A percentile compares a stretch with the other conserved stretches of the same genome.
phyloP scores from a whole-genome alignment of 2,329 filamentous ascomycete genomes.

The Byssothecium circinans region DNA sequence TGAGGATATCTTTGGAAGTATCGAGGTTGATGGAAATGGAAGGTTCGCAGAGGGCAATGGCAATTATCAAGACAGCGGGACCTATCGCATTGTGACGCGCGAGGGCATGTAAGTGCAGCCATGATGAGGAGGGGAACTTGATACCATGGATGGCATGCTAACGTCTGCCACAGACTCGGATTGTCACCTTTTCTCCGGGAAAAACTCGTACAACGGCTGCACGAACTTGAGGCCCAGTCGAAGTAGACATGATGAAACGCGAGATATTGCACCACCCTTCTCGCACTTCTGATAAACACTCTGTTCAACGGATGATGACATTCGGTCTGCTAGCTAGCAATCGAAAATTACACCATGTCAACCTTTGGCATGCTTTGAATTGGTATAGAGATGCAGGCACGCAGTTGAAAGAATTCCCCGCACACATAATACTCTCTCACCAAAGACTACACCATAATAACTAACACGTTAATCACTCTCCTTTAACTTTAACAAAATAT shows the following conservation, averaged over 20 bases:
- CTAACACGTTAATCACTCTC: too few relatives aligned
- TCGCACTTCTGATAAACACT: too few relatives aligned
- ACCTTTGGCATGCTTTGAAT: too few relatives aligned
- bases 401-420: too few relatives aligned
- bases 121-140: background rate
- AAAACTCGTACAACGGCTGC: conserved; percentile 52
- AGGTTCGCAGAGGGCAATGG: conserved; percentile 59
- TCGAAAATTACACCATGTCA: too few relatives aligned
- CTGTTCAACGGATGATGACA: too few relatives aligned
- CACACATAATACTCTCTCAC: too few relatives aligned
- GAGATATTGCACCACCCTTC: too few relatives aligned
- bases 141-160: conserved; percentile 3
- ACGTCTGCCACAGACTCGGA: conserved; percentile 42
- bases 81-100: conserved; percentile 62
- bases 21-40: conserved; percentile 62
- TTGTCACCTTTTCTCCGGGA: conserved; percentile 52
- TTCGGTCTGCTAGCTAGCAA: too few relatives aligned
- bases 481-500: too few relatives aligned
- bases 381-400: too few relatives aligned
- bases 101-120: conserved; percentile 57
- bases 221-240: conserved; percentile 23
- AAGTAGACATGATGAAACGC: background rate
- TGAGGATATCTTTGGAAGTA: conserved; percentile 66
- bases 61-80: conserved; percentile 63
- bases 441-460: too few relatives aligned